Evolutionary conservation across 208 protist genomes (phyloP), one percentile per base, ranked within the genome.

Genomic region (Kentomonas sorsogonicus): DNA sequence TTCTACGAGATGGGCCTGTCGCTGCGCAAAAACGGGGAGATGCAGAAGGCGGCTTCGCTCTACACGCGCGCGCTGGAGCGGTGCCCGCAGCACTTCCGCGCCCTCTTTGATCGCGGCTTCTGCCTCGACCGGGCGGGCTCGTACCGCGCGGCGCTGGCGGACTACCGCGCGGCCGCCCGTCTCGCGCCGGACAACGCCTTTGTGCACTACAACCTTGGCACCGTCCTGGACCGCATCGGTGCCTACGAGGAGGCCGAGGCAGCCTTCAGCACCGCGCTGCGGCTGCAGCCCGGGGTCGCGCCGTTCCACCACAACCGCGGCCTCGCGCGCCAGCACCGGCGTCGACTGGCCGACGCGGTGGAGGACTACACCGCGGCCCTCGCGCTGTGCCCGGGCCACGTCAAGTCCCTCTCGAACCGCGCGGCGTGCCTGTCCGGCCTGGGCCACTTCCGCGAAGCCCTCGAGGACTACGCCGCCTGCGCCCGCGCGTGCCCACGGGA

Each of bases 401-500:
- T 97, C 72, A 97, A 96, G 59, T 86, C 93, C 11, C 77, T 81
- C 69, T 96, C 95, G 68, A 98, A 97, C 76, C 72, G 92, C 20
- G 95, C 86, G n/a, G 95, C 88, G 60, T 86, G 74, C 46, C 86
- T n/a, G n/a, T n/a, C 91, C 62, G 73, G 79, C 20, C 60, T 89
- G 23, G 69, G 54, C 31, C 64, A 76, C 41, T 81, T 82, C 54
- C 66, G 73, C 23, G 66, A 81, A 26, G 85, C 89, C 23, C 39
- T 89, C 1, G 38, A 25, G 4, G 81, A 91, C 59, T 91, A 93
- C 52, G 82, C 71, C 16, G 26, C 33, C 9, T 80, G 86, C 7
- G 86, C 93, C 40, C 53, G 45, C 18, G 53, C 93, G n/a, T 60
- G 83, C 25, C 69, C 66, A n/a, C 58, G 31, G 34, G 92, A 88